Percentiles rank a stretch among this genome's conserved stretches.
Conservation (phyloP, 345 rosid genomes). For the Eucalyptus regnans region DNA sequence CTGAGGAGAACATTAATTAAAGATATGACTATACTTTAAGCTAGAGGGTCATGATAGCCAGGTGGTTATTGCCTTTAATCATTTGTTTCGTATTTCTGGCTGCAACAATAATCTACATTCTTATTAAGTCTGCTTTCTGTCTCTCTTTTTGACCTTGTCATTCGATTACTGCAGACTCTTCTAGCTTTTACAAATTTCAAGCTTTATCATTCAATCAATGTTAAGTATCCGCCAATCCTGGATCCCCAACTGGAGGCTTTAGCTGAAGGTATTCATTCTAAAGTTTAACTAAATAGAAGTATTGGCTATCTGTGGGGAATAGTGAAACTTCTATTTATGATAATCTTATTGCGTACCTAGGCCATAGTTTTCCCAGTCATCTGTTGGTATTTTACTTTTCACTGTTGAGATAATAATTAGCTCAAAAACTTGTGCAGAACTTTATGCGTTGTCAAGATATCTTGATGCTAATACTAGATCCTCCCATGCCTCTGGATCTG, state of each 20-base stretch:
- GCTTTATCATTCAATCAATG: slow-evolving; percentile 71
- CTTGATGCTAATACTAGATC: slow-evolving; percentile 49
- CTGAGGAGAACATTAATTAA: background rate
- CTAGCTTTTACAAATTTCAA: slow-evolving; percentile 72
- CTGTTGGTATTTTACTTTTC: background rate
- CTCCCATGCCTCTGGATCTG: slow-evolving; percentile 21
- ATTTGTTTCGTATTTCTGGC: background rate
- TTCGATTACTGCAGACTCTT: slow-evolving; percentile 62
- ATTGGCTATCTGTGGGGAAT: background rate
- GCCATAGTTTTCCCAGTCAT: background rate
- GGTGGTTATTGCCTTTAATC: background rate
- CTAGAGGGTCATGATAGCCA: background rate
- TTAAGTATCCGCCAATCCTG: slow-evolving; percentile 86
- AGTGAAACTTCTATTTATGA: background rate
- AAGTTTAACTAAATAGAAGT: background rate
- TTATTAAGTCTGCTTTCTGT: background rate
- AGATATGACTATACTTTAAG: background rate
- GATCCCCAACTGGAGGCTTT: slow-evolving; percentile 85
- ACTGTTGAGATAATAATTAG: background rate
- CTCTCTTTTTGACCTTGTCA: background rate
- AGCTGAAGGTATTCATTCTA: slow-evolving; percentile 51
- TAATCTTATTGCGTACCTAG: background rate
- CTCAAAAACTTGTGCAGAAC: slow-evolving; percentile 36
- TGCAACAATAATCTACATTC: background rate
- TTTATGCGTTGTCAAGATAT: slow-evolving; percentile 82